These are phyloP conservation scores for Coffea eugenioides DNA, from an alignment of 257 asterid genomes.

Conservation along the genomic window DNA sequence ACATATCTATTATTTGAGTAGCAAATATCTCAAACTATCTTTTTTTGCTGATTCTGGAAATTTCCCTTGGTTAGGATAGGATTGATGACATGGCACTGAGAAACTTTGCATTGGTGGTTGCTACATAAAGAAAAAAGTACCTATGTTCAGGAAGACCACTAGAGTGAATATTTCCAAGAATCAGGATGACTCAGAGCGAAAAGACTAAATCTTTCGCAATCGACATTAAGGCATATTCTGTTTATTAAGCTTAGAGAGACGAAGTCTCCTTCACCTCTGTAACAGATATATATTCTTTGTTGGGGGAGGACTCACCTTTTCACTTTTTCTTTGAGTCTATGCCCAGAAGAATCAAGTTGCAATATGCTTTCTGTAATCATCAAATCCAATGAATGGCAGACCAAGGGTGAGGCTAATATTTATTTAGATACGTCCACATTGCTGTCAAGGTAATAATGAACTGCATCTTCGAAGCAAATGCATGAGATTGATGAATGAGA, in stretches of 20 bases:
- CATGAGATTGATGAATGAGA: not conserved
- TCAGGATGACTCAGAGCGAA: slow-evolving; percentile 11
- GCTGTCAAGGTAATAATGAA: not conserved
- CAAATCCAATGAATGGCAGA: not conserved
- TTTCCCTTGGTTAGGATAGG: not conserved
- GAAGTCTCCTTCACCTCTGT: not conserved
- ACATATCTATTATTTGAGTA: not conserved
- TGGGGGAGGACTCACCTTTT: slow-evolving; percentile 15
- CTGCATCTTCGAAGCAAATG: slow-evolving; percentile 8
- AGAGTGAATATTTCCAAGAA: not conserved
- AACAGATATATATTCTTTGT: slow-evolving; percentile 14
- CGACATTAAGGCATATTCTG: not conserved
- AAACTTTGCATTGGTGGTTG: slow-evolving; percentile 1
- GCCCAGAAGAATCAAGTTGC: slow-evolving; percentile 7
- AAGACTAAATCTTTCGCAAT: not conserved
- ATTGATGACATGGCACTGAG: slow-evolving; percentile 6
- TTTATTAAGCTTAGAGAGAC: not conserved
- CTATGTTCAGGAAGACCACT: not conserved
- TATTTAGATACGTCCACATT: slow-evolving; percentile 7
- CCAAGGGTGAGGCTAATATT: slow-evolving; percentile 1
- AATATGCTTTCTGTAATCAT: slow-evolving; percentile 13
- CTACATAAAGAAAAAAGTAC: not conserved
- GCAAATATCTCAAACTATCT: slow-evolving; percentile 9
- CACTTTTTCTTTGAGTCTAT: not conserved
- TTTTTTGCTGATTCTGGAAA: not conserved